Evolutionary conservation across 768 basidiomycete genomes (phyloP), one percentile per base, ranked within the genome.

Genomic region (Cyathus striatus): DNA sequence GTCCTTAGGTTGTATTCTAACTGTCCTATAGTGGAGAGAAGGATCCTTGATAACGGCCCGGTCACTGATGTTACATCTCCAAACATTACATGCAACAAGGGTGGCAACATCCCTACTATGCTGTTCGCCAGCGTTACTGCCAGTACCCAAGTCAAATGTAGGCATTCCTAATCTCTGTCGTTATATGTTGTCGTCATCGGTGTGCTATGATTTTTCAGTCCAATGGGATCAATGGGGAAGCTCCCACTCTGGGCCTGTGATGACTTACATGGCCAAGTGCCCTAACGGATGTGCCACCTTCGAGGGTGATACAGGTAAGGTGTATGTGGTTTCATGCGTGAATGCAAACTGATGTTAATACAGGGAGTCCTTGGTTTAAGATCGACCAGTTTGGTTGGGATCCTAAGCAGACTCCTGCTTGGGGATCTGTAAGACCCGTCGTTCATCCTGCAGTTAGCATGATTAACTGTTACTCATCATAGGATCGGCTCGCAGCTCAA

Each of bases 201-300:
- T n/a, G n/a, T n/a, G n/a, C n/a, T n/a, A n/a, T 23, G 25, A n/a
- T 23, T 3, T n/a, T 23, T 35, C 17, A 46, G 53, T 55, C 43
- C 43, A 50, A 47, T 42, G 47, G 42, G 46, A 42, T 27, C 40
- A 47, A 43, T 46, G 41, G 40, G 34, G 36, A 42, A 47, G 38
- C 37, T 43, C 46, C 3, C 44, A 45, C 41, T 43, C 45, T 23
- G 46, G 43, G 3, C 42, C 47, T 10, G 47, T 51, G 9, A 55
- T 51, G 54, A 55, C 54, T 3, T 52, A 52, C 41, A 48, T 52
- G 43, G 54, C 49, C 32, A 52, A 52, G 18, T 52, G 51, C 33
- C 42, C 51, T 3, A 49, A 43, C 22, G 54, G 51, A 12, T 55
- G 54, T 30, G 46, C 54, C 3, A 43, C 38, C 39, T 55, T 55